Base-by-base conservation (phyloP, 176 grass and related monocot species). In the Oryza rufipogon region DNA sequence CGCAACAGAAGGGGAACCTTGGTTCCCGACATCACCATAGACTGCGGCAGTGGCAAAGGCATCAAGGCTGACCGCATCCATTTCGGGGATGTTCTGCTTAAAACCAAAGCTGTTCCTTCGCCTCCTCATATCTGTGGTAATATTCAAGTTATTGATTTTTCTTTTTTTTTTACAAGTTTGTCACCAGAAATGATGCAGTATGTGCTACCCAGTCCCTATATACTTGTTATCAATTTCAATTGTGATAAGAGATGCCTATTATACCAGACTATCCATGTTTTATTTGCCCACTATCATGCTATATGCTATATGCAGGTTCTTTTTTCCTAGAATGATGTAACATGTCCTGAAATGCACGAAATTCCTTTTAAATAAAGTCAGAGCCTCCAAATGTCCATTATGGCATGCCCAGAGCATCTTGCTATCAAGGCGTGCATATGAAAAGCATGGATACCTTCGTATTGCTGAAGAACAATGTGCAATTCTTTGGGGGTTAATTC, bases 401-500 rank as follows among this genome's bases (percentile, higher is more conserved):
- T n/a, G 44, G 5, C 30, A 73, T 76, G 25, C 52, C 32, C 20
- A 41, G 1, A 16, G 30, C 41, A 82, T 47, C 25, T 22, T 52
- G 16, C 52, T 73, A 66, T 26, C 23, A 74, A 30, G 34, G n/a
- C 63, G 5, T 51, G 80, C 11, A 13, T 78, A 73, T 66, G 34
- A 86, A 6, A 72, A 84, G 51, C 72, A 71, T 14, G 23, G 51
- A 49, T 83, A 99, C 96, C 96, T 96, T 93, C 93, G 48, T 96
- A 94, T 78, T 96, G 97, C 45, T 86, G 91, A 26, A 99, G 81
- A 81, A 99, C 88, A 92, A 72, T 91, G 80, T 92, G 96, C 83
- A 96, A 85, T 49, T 99, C 96, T 81, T 94, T 94, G 75, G 86
- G 89, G 71, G 81, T 95, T 85, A 99, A 83, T 73, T 96, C 93